Evolutionary conservation across 2,329 filamentous ascomycete species (phyloP), one percentile per base, ranked within the genome.

Genomic region (Cladosporium halotolerans): DNA sequence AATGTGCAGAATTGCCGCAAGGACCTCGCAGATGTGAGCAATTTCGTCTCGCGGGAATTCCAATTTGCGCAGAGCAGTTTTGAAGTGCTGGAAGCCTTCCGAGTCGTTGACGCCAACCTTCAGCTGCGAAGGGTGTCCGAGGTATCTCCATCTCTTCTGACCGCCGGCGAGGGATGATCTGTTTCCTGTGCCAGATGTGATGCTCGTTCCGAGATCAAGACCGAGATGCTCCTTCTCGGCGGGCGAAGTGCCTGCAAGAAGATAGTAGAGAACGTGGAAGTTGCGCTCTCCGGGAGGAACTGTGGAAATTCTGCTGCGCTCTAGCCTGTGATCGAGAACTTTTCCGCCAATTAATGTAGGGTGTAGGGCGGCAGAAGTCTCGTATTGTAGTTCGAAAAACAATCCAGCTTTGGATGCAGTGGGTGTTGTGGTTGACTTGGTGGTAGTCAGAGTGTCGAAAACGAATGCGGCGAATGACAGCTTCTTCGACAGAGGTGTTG

Each of bases 41-140:
- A 99, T 96, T 64, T 96, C 93, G 56, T 86, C 85, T 52, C 91
- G 82, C 3, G 92, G 88, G 59, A 99, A 97, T 71, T 97, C 93
- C 11, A 99, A 80, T 70, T 95, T 96, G 59, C 91, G 82, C 45
- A 99, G 75, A 1, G 93, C 93, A 1, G 89, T 96, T 76, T 97
- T 97, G 79, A 99, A 97, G 50, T 97, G 85, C 67, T 95, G 89
- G 71, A 99, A 99, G 4, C 92, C 93, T 65, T 96, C 91, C 1
- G 86, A 79, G 66, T 99, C 93, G 65, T 99, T 96, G 68, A 99
- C 91, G 54, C 93, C 93, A 28, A 97, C 89, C 70, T 96, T 97
- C 59, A 99, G 79, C 72, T 99, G 93, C 0, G 92, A 96, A 1
- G 92, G 93, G 63, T 99, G 93, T 3, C 93, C 93, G 3, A 99